Percentiles rank a stretch among this genome's conserved stretches.
These are phyloP conservation scores for Cladosporium oxysporum DNA, from an alignment of 2,329 filamentous ascomycete species.

Conservation along the genomic window DNA sequence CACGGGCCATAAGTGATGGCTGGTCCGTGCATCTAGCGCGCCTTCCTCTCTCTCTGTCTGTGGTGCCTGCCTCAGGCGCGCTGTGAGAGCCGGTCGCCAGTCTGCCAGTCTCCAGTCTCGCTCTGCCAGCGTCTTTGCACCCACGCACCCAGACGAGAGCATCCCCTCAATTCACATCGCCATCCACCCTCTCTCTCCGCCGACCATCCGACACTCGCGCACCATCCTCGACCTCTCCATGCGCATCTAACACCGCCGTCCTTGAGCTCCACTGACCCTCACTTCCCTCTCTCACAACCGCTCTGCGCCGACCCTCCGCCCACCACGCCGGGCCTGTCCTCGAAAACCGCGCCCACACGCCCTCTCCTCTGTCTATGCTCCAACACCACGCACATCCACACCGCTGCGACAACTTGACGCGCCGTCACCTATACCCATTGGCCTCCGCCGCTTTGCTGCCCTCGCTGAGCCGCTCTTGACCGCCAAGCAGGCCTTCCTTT, in stretches of 20 bases:
- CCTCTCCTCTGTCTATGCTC: conserved; percentile 6
- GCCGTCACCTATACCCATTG: conserved; percentile 9
- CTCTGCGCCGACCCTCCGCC: conserved; percentile 13
- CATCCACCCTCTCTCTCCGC: not conserved
- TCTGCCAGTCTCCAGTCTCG: not conserved
- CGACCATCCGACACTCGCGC: not conserved
- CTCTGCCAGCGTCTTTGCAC: conserved; percentile 5
- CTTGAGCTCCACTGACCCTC: conserved; percentile 6
- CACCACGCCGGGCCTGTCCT: conserved; percentile 5
- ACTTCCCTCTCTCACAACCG: not conserved
- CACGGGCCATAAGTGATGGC: not conserved
- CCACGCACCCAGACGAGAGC: conserved; percentile 5
- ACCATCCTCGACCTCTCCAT: not conserved
- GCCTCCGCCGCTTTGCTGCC: not conserved
- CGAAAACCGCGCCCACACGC: conserved; percentile 13
- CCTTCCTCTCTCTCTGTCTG: not conserved
- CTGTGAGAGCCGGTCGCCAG: not conserved
- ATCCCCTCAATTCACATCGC: conserved; percentile 11
- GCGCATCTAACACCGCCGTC: not conserved
- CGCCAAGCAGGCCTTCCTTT: conserved; percentile 18
- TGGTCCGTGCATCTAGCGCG: not conserved
- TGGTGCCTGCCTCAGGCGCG: conserved; percentile 1
- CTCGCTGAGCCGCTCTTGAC: conserved; percentile 12
- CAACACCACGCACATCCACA: conserved; percentile 3
- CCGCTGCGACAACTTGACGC: conserved; percentile 5